Base-by-base conservation (phyloP, 129 eudicot species). In the Calendula officinalis region DNA sequence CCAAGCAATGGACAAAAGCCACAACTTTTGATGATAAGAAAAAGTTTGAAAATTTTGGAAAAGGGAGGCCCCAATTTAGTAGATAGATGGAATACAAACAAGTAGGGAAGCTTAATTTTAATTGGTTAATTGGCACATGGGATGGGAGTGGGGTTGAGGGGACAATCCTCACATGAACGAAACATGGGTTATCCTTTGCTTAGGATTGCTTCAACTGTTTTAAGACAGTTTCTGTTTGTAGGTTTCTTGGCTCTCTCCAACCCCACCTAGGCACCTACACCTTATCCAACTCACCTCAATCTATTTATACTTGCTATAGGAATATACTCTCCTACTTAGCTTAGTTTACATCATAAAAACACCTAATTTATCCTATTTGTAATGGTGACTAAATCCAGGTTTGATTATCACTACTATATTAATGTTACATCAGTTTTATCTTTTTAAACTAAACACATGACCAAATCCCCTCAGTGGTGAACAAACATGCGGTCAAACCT, bases 141-240 rank as follows among this genome's bases (percentile, higher is more conserved):
- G 1, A 2, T 22, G 30, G 73, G 10, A 5, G 43, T 39, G 63
- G 69, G 68, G 53, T 15, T 61, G 36, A 30, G 77, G 78, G 67
- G 73, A 66, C 78, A 74, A 57, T 74, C 73, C 78, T 74, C 78
- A 74, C 78, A 74, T 74, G 78, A 74, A 57, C 7, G 60, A 74
- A 74, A 74, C 78, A 74, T 74, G 78, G 67, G 67, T 16, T 74
- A 57, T 32, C 63, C 67, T 66, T 66, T 50, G 59, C 53, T 44
- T 22, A 22, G 30, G 30, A 22, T 65, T 74, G 74, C 66, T 58
- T 69, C 66, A 9, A 58, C 48, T 58, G 55, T 58, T 22, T 46
- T 39, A 74, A 13, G 73, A 43, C 72, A 74, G 5, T 74, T 74
- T 58, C 59, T 66, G 73, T 57, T 74, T 74, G 73, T 41, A 56